Conservation (phyloP, 2,329 filamentous ascomycete genomes). For the Berkeleyomyces basicola region DNA sequence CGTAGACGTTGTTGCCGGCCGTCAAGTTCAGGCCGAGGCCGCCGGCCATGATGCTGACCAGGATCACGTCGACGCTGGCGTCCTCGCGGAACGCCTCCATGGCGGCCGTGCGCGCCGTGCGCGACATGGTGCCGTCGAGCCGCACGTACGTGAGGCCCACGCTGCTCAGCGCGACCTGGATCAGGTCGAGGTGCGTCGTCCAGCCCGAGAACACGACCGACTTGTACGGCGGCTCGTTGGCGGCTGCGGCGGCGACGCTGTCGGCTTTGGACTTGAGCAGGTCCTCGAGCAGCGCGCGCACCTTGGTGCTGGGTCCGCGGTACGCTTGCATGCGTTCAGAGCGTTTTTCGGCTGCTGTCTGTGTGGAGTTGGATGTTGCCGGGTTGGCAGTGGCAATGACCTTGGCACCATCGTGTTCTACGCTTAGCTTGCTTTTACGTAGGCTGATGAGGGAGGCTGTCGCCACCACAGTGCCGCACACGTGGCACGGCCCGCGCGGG, state of each 20-base stretch:
- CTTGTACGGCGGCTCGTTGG: constrained; percentile 61
- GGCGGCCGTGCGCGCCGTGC: constrained; percentile 53
- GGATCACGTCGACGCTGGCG: constrained; percentile 54
- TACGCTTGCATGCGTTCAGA: constrained; percentile 39
- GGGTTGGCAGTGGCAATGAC: constrained; percentile 18
- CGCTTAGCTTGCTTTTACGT: constrained; percentile 40
- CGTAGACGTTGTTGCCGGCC: constrained; percentile 69
- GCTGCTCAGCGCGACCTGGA: constrained; percentile 60
- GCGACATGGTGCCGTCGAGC: constrained; percentile 81
- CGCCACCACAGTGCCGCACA: constrained; percentile 49
- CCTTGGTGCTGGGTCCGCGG: constrained; percentile 81
- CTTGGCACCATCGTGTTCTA: constrained; percentile 37
- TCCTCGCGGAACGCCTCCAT: constrained; percentile 67
- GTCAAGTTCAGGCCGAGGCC: constrained; percentile 86
- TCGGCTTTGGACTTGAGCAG: constrained; percentile 48
- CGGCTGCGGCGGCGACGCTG: constrained; percentile 34
- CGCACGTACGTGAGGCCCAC: constrained; percentile 54
- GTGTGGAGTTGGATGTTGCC: background rate
- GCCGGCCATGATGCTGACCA: constrained; percentile 84
- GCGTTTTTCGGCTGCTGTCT: constrained; percentile 16
- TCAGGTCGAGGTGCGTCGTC: constrained; percentile 87
- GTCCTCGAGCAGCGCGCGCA: constrained; percentile 61
- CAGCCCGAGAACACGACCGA: constrained; percentile 93
- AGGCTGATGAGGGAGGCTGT: constrained; percentile 50
- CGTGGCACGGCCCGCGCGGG: constrained; percentile 41